These are phyloP conservation scores for Eremothecium sinecaudum DNA, from an alignment of 1,139 yeast species.

Conservation along the genomic window DNA sequence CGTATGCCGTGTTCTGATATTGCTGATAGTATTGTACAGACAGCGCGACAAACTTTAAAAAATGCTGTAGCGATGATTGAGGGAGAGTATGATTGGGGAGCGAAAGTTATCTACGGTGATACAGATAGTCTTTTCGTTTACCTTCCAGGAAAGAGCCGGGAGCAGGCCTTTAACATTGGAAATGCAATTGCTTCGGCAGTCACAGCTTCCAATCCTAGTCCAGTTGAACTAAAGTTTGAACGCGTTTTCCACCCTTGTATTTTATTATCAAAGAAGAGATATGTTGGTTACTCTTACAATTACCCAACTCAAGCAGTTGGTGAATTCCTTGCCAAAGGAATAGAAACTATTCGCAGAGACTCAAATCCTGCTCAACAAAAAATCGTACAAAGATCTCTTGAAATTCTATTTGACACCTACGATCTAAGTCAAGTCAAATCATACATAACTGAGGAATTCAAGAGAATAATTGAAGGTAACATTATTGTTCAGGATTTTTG, in stretches of 20 bases:
- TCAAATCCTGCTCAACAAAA: slow-evolving; percentile 90
- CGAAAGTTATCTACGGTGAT: slow-evolving; percentile 92
- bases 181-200: slow-evolving; percentile 54
- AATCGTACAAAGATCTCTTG: slow-evolving; percentile 60
- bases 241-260: slow-evolving; percentile 87
- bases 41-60: slow-evolving; percentile 76
- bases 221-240: slow-evolving; percentile 77
- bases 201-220: slow-evolving; percentile 66
- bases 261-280: slow-evolving; percentile 74
- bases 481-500: slow-evolving; percentile 75
- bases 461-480: slow-evolving; percentile 50
- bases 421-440: slow-evolving; percentile 62
- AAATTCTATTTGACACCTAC: slow-evolving; percentile 59
- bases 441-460: slow-evolving; percentile 57
- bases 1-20: slow-evolving; percentile 95
- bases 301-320: slow-evolving; percentile 45
- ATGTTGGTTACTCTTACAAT: slow-evolving; percentile 79
- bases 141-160: slow-evolving; percentile 69
- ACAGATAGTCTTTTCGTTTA: slow-evolving; percentile 90
- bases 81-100: slow-evolving; percentile 54
- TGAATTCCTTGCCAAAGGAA: slow-evolving; percentile 88
- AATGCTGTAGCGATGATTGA: slow-evolving; percentile 66
- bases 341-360: slow-evolving; percentile 87
- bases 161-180: slow-evolving; percentile 73
- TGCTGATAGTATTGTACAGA: slow-evolving; percentile 88